Conservation (phyloP, 73 alveolate genomes). For the Uronychia setigera region DNA sequence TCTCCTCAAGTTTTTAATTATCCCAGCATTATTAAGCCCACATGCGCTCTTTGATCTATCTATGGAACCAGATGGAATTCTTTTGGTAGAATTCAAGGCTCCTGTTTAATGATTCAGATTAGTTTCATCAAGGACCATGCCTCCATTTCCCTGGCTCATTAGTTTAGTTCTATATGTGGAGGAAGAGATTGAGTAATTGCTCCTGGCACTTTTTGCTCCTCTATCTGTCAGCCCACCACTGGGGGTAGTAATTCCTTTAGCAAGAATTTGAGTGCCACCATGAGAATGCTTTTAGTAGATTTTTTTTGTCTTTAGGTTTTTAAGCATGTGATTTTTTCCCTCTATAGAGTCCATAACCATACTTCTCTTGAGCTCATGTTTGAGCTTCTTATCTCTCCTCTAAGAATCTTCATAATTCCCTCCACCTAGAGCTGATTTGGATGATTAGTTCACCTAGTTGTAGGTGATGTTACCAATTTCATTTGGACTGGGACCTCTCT, state of each 20-base stretch:
- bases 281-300: background rate
- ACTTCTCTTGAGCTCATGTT: background rate
- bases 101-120: too few species aligned
- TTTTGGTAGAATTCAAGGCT: background rate
- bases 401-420: too few species aligned
- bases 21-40: background rate
- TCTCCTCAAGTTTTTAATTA: background rate
- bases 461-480: background rate
- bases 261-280: background rate
- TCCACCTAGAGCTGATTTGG: background rate
- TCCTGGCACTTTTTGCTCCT: constrained; percentile 1
- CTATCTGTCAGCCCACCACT: background rate
- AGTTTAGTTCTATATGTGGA: background rate
- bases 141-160: background rate
- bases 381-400: background rate
- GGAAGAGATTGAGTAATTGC: background rate
- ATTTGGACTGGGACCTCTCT: background rate
- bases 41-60: background rate
- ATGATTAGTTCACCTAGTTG: background rate
- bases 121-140: background rate
- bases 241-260: background rate
- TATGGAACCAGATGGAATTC: background rate
- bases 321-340: background rate
- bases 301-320: background rate
- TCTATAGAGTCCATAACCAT: background rate